A percentile compares a stretch with the other conserved stretches of the same genome.
phyloP scores from a whole-genome alignment of 2,329 filamentous ascomycete species.

The Pseudocercospora fijiensis region DNA sequence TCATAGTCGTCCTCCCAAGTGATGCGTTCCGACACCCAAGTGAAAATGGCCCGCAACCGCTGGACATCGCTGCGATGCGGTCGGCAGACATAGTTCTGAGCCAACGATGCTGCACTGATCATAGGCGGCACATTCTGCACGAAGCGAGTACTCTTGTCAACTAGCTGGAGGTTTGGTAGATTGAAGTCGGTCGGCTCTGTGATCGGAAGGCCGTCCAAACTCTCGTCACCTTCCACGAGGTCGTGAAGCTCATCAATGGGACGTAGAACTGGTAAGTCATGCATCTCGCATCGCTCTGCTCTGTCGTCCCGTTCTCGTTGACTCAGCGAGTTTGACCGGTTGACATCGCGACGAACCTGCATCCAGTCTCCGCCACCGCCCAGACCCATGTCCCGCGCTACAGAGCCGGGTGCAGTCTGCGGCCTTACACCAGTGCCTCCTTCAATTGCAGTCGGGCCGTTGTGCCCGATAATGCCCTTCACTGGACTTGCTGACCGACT shows the following conservation, averaged over 20 bases:
- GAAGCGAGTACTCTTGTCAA: conserved; percentile 95
- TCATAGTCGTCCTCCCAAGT: conserved; percentile 95
- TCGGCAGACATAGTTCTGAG: conserved; percentile 88
- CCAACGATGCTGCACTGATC: conserved; percentile 77
- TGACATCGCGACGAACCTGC: conserved; percentile 93
- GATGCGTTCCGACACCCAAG: conserved; percentile 93
- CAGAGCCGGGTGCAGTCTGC: conserved; percentile 33
- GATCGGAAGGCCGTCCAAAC: conserved; percentile 79
- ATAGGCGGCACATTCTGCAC: conserved; percentile 73
- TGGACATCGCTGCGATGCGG: conserved; percentile 95
- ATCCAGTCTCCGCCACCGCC: conserved; percentile 78
- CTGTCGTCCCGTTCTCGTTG: conserved; percentile 82
- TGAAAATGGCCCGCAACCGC: conserved; percentile 89
- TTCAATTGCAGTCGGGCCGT: conserved; percentile 55
- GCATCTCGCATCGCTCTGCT: conserved; percentile 87
- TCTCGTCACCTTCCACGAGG: conserved; percentile 85
- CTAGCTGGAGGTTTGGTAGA: conserved; percentile 67
- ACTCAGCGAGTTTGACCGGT: conserved; percentile 89
- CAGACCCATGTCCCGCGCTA: conserved; percentile 69
- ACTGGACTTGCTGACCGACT: conserved; percentile 46
- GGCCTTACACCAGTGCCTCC: conserved; percentile 46
- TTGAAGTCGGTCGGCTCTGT: conserved; percentile 77
- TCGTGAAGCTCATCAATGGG: conserved; percentile 87
- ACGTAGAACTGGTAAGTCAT: conserved; percentile 83
- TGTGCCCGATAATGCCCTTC: conserved; percentile 48